Percentiles rank a stretch among this genome's conserved stretches.
These are phyloP conservation scores for Rickenella mellea DNA, from an alignment of 768 basidiomycete genomes.

Conservation along the genomic window DNA sequence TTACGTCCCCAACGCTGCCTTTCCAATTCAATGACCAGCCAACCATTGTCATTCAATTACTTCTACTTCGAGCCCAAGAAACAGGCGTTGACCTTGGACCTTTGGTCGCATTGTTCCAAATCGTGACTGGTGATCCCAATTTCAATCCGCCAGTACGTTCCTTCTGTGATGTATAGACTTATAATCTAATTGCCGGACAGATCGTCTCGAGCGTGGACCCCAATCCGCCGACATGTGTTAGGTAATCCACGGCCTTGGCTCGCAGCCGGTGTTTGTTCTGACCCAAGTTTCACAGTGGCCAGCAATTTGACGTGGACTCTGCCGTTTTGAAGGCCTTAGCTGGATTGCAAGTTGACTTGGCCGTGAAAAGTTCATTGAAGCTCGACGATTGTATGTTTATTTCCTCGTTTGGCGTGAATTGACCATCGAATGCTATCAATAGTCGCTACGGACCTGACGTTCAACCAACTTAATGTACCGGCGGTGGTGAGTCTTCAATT, in stretches of 20 bases:
- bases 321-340: conserved; percentile 58
- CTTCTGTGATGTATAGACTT: background rate
- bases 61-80: conserved; percentile 38
- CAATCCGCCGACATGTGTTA: conserved; percentile 45
- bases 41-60: conserved; percentile 46
- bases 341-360: conserved; percentile 48
- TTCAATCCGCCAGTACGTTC: conserved; percentile 40
- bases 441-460: conserved; percentile 49
- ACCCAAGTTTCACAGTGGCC: conserved; percentile 32
- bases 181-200: conserved; percentile 19
- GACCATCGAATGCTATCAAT: conserved; percentile 1
- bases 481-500: conserved; percentile 31
- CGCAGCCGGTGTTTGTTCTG: conserved; percentile 4
- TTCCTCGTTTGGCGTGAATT: background rate
- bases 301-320: conserved; percentile 50
- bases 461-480: conserved; percentile 47
- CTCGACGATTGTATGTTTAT: conserved; percentile 54
- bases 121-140: conserved; percentile 39
- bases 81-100: conserved; percentile 56
- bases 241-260: conserved; percentile 22
- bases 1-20: conserved; percentile 47
- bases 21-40: conserved; percentile 60
- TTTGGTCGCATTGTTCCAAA: conserved; percentile 42
- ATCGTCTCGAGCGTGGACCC: conserved; percentile 47
- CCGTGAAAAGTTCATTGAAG: conserved; percentile 41